Percentiles rank a stretch among this genome's conserved stretches.
Conservation (phyloP, 768 basidiomycete species). For the Chalciporus pseudorubinellus region DNA sequence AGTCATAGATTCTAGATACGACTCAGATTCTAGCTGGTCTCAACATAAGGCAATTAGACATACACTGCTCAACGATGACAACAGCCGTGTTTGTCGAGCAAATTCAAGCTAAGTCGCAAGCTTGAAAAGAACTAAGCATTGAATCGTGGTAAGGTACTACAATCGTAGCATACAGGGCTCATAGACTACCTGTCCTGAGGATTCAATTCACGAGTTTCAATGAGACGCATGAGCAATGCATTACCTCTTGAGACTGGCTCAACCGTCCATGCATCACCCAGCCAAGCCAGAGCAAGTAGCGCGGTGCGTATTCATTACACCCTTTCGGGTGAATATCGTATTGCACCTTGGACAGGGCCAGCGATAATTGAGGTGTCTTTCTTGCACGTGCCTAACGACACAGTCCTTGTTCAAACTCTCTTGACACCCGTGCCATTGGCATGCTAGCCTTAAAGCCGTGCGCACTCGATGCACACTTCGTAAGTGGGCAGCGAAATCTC, state of each 20-base stretch:
- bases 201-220: neutral
- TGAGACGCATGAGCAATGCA: neutral
- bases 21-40: neutral
- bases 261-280: neutral
- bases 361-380: conserved; percentile 18
- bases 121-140: neutral
- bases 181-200: neutral
- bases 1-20: neutral
- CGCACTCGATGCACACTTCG: conserved; percentile 9
- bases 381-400: conserved; percentile 24
- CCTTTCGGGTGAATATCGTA: conserved; percentile 18
- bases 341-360: conserved; percentile 25
- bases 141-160: neutral
- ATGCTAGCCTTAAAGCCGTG: conserved; percentile 2
- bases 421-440: conserved; percentile 18
- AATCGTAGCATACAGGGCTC: neutral
- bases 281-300: neutral
- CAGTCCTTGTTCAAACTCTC: conserved; percentile 13
- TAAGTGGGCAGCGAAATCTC: conserved; percentile 17
- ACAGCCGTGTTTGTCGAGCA: neutral
- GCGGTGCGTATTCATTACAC: conserved; percentile 18
- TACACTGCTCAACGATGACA: neutral
- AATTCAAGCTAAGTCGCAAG: neutral
- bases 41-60: neutral
- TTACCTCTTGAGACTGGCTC: neutral